Evolutionary conservation across 768 basidiomycete genomes (phyloP).

Genomic region (Mycena rosella): DNA sequence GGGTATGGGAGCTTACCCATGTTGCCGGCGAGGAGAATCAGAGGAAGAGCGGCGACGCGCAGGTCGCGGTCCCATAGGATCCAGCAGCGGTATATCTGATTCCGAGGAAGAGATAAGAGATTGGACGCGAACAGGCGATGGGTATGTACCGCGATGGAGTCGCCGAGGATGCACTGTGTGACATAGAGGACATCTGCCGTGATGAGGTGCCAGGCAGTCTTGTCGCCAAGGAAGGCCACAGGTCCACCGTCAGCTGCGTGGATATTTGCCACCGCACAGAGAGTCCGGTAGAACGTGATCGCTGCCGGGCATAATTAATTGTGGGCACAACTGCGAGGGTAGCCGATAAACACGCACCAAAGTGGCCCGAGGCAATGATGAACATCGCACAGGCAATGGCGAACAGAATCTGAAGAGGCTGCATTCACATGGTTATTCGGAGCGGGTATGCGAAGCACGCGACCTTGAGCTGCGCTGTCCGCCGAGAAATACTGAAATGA

Average conservation of each 20-base stretch:
- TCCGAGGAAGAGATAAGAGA: too few relatives aligned
- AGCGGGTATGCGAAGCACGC: not conserved
- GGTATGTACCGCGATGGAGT: not conserved
- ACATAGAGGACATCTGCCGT: not conserved
- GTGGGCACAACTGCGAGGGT: not conserved
- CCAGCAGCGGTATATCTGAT: slow-evolving; percentile 15
- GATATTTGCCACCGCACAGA: not conserved
- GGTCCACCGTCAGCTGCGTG: not conserved
- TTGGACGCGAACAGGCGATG: too few relatives aligned
- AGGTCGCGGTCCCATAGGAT: slow-evolving; percentile 7
- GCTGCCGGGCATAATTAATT: not conserved
- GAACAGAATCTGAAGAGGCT: not conserved
- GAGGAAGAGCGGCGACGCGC: not conserved
- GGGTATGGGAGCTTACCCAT: not conserved
- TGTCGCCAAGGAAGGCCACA: not conserved
- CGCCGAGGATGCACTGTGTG: not conserved
- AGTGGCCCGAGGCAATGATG: not conserved
- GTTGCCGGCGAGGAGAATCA: not conserved
- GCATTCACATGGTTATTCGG: not conserved
- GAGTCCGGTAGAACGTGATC: not conserved
- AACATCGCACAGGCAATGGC: slow-evolving; percentile 5
- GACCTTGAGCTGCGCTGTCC: not conserved
- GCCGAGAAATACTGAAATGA: not conserved
- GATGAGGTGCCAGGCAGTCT: not conserved
- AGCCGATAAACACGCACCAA: not conserved